Percentiles rank a stretch among this genome's conserved stretches.
Conservation (phyloP, 805 yeast species). For the Metschnikowia cubensis region DNA sequence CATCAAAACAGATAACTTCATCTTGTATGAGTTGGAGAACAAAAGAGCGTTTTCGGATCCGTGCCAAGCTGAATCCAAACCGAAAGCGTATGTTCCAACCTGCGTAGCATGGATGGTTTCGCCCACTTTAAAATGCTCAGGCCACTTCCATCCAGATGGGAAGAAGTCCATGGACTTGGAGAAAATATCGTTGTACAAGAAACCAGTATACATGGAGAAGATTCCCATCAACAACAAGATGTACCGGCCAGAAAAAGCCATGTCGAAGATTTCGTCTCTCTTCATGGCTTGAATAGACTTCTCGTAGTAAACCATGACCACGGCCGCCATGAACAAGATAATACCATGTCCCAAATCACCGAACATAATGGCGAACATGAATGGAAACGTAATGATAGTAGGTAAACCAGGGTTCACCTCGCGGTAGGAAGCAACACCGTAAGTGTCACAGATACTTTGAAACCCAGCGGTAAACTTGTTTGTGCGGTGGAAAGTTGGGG, state of each 20-base stretch:
- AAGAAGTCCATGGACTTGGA: constrained; percentile 88
- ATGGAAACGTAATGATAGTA: constrained; percentile 92
- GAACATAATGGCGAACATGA: constrained; percentile 98
- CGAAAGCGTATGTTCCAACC: constrained; percentile 72
- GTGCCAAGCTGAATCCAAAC: constrained; percentile 95
- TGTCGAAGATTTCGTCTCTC: constrained; percentile 91
- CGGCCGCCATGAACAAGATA: constrained; percentile 70
- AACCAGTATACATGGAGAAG: constrained; percentile 93
- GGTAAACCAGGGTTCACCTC: constrained; percentile 97
- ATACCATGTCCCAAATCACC: constrained; percentile 98
- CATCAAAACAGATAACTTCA: constrained; percentile 93
- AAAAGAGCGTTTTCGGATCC: constrained; percentile 89
- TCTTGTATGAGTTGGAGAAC: constrained; percentile 92
- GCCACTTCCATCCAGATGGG: constrained; percentile 93
- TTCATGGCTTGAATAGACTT: constrained; percentile 60
- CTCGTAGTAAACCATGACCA: constrained; percentile 69
- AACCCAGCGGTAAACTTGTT: constrained; percentile 92
- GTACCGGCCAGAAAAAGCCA: constrained; percentile 94
- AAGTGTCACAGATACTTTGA: constrained; percentile 92
- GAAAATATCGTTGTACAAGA: constrained; percentile 89
- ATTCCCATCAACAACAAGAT: constrained; percentile 87
- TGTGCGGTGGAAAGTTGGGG: constrained; percentile 94
- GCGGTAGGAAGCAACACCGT: constrained; percentile 88
- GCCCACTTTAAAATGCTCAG: constrained; percentile 64
- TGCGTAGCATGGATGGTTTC: constrained; percentile 63